Base-by-base conservation (phyloP, 805 yeast species). In the Teunomyces cretensis region DNA sequence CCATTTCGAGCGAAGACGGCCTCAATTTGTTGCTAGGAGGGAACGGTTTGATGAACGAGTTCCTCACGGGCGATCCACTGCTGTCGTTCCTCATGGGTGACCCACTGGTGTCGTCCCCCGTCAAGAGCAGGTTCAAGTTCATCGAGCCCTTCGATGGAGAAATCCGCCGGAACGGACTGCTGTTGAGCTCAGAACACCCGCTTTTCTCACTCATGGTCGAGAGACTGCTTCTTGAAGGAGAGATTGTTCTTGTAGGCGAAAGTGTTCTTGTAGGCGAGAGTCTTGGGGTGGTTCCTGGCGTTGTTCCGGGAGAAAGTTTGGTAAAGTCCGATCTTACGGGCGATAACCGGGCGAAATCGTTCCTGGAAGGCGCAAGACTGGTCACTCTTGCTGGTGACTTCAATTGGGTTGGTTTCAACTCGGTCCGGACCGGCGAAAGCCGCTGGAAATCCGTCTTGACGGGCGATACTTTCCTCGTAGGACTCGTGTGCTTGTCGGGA, bases 121-220 rank as follows among this genome's bases (percentile, higher is more conserved):
- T 58, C 35, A 71, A 50, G 22, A 70, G 46, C 33, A 54, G 55
- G 47, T 68, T 62, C 44, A 72, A 60, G 46, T 71, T 65, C 63
- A 62, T 61, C 5, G 69, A 65, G 35, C 67, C 66, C 45, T 66
- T 70, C 6, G 75, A 70, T 0, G 76, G 76, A 1, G 74, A 68
- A 4, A 72, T 71, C 30, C 53, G 57, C n/a, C 57, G 50, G 6
- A 49, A 35, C n/a, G 65, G 65, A 42, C 58, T 57, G 31, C 43
- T 37, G 13, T 30, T 15, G 14, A 41, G 42, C 37, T 43, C 42
- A n/a, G 33, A 19, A 12, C 2, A 4, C 26, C 14, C 3, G 22
- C 22, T 19, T 6, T 19, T 19, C 22, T 19, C 22, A 6, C 22
- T 19, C 22, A 19, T 19, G 22, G 22, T 19, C 42, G 30, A 16